These are phyloP conservation scores for Dichotomocladium elegans DNA, from an alignment of 371 early-diverging fungal species.

Conservation along the genomic window DNA sequence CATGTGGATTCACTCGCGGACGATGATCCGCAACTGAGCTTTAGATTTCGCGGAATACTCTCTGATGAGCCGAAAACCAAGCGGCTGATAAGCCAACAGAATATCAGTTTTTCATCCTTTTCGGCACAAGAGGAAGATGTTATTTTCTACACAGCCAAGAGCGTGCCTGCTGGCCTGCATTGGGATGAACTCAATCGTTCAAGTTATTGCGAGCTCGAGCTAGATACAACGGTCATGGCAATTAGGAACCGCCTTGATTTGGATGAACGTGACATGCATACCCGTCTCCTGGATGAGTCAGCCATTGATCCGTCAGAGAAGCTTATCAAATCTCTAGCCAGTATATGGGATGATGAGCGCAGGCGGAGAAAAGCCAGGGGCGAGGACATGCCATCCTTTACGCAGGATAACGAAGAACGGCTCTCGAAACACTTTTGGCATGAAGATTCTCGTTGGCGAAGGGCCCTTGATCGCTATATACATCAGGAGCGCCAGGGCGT, in stretches of 20 bases:
- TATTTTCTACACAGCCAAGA: slow-evolving; percentile 18
- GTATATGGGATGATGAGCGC: slow-evolving; percentile 55
- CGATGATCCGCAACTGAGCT: slow-evolving; percentile 4
- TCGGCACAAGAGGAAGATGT: background rate
- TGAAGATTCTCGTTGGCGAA: slow-evolving; percentile 13
- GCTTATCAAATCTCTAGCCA: slow-evolving; percentile 54
- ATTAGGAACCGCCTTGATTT: slow-evolving; percentile 68
- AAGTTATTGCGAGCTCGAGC: slow-evolving; percentile 77
- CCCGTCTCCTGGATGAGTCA: background rate
- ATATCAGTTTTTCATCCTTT: background rate
- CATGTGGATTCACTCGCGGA: slow-evolving; percentile 4
- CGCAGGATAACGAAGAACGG: slow-evolving; percentile 1
- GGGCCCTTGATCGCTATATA: slow-evolving; percentile 5
- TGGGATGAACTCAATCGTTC: slow-evolving; percentile 23
- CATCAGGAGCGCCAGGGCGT: background rate
- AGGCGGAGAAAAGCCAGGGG: slow-evolving; percentile 12
- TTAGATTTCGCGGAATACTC: slow-evolving; percentile 40
- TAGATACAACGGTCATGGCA: slow-evolving; percentile 59
- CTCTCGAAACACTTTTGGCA: slow-evolving; percentile 10
- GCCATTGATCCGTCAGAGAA: slow-evolving; percentile 14
- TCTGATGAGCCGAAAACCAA: slow-evolving; percentile 15
- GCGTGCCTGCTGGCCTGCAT: slow-evolving; percentile 18
- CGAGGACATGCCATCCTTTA: slow-evolving; percentile 11
- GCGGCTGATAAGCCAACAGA: background rate
- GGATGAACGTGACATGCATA: slow-evolving; percentile 55